Conservation (phyloP, 139 green algal species). For the Ostreobium quekettii region DNA sequence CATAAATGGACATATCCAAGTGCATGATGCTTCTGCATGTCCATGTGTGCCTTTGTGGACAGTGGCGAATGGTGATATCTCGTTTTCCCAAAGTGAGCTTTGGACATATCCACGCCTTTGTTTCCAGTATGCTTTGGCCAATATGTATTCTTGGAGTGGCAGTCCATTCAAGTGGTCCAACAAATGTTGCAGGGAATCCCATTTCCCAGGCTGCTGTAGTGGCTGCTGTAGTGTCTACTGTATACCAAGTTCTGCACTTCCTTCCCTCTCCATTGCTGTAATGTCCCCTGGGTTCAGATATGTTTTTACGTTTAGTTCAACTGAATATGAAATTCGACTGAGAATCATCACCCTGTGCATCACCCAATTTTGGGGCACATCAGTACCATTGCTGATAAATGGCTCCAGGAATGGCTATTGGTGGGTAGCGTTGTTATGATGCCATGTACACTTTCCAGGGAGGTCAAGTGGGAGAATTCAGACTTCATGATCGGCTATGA, state of each 20-base stretch:
- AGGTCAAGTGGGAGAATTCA: background rate
- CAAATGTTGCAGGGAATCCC: too few species aligned
- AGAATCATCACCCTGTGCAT: background rate
- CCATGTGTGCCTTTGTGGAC: background rate
- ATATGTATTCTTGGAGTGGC: too few species aligned
- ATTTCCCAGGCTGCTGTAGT: too few species aligned
- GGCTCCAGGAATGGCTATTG: background rate
- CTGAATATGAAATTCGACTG: background rate
- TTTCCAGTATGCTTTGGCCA: too few species aligned
- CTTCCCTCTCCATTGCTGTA: too few species aligned
- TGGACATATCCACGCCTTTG: too few species aligned
- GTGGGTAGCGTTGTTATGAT: background rate
- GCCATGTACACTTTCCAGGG: conserved; percentile 1
- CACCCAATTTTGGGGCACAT: background rate
- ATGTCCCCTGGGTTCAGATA: background rate
- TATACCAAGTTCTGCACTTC: too few species aligned
- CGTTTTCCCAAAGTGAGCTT: too few species aligned
- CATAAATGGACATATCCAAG: too few species aligned
- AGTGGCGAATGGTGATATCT: background rate
- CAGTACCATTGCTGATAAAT: background rate
- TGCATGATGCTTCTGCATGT: background rate
- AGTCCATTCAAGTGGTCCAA: too few species aligned
- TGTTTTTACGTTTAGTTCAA: conserved; percentile 2
- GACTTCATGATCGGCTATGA: conserved; percentile 27
- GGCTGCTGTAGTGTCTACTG: too few species aligned